Conservation (phyloP, 352 stramenopile species). For the Phytophthora podocarpi region DNA sequence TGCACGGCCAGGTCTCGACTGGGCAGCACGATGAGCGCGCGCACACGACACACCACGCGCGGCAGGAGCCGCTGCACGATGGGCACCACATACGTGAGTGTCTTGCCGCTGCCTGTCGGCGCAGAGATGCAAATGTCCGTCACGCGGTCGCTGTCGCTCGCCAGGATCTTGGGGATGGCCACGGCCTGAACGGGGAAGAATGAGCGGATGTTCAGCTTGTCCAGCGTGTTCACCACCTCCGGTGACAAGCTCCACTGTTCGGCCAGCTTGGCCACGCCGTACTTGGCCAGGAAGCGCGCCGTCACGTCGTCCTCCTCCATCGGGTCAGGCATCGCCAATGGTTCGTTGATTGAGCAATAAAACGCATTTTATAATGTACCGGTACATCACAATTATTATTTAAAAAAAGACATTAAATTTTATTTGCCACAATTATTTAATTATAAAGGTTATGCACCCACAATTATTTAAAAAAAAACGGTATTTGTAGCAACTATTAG, state of each 20-base stretch:
- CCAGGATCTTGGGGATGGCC: constrained; percentile 93
- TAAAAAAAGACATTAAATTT: too few relatives aligned
- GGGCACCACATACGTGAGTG: constrained; percentile 96
- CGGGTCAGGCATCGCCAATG: constrained; percentile 36
- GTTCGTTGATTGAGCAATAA: too few relatives aligned
- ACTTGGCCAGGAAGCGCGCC: constrained; percentile 64
- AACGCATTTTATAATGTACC: too few relatives aligned
- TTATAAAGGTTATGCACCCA: too few relatives aligned
- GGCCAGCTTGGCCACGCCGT: constrained; percentile 66
- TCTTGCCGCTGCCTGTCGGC: constrained; percentile 98
- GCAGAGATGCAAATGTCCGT: constrained; percentile 97
- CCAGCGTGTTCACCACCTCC: constrained; percentile 49
- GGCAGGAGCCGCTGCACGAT: constrained; percentile 92
- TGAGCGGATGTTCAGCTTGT: constrained; percentile 57
- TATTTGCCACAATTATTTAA: too few relatives aligned
- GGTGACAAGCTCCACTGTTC: constrained; percentile 54
- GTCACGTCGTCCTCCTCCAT: constrained; percentile 29
- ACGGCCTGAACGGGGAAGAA: constrained; percentile 97
- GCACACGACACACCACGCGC: constrained; percentile 86
- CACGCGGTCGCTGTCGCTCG: constrained; percentile 75
- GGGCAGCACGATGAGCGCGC: constrained; percentile 96
- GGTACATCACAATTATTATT: too few relatives aligned
- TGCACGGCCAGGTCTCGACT: constrained; percentile 96
- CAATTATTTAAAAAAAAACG: too few relatives aligned
- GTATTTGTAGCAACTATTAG: background rate